A percentile compares a stretch with the other conserved stretches of the same genome.
These are phyloP conservation scores for Fusarium proliferatum DNA, from an alignment of 2,329 filamentous ascomycete species.

Conservation along the genomic window DNA sequence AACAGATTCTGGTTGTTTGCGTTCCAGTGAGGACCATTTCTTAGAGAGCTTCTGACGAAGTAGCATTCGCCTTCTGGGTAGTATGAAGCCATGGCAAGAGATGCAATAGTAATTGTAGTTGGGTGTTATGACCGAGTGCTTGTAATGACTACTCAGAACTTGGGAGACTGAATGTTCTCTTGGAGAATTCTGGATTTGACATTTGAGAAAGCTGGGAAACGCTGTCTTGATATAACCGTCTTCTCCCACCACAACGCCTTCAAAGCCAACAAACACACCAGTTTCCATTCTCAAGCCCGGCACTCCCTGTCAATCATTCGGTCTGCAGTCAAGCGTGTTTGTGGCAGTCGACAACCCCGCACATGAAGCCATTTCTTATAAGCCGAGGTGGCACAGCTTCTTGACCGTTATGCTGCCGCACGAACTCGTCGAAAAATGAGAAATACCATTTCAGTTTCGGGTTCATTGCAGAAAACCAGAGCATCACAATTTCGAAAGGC, in stretches of 20 bases:
- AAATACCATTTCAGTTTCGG: neutral
- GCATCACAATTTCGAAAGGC: neutral
- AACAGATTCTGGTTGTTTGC: neutral
- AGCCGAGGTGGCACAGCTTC: neutral
- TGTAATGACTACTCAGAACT: neutral
- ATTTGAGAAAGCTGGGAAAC: neutral
- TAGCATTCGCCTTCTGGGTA: slow-evolving; percentile 29
- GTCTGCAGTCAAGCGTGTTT: neutral
- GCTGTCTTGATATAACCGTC: neutral
- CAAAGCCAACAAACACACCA: fast-evolving
- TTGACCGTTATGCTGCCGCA: neutral
- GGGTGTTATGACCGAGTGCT: neutral
- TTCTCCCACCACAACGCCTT: neutral
- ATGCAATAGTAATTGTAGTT: fast-evolving
- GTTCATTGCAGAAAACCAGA: fast-evolving
- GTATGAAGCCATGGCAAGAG: slow-evolving; percentile 1
- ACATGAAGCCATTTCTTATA: neutral
- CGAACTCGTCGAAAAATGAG: neutral
- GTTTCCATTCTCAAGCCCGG: fast-evolving
- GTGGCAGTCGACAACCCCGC: neutral
- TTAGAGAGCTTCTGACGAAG: slow-evolving; percentile 1
- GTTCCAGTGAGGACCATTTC: neutral
- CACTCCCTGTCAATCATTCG: fast-evolving
- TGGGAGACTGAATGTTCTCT: neutral
- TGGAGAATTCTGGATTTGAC: no score